Conservation (phyloP, 2,329 filamentous ascomycete genomes). For the Stemphylium vesicarium region DNA sequence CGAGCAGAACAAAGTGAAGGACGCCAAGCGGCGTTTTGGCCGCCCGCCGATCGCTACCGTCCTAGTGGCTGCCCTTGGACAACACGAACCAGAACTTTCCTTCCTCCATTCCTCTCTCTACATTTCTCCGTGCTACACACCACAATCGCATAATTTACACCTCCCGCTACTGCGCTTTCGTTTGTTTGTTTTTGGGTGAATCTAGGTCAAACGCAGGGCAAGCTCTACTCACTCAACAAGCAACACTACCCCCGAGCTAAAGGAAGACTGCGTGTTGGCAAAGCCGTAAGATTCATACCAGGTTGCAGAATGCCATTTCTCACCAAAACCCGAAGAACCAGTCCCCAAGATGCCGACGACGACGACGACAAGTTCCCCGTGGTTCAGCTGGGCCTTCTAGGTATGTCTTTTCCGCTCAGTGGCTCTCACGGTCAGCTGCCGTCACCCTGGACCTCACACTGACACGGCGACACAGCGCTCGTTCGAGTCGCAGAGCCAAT, state of each 20-base stretch:
- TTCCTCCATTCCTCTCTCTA: constrained; percentile 9
- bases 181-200: constrained; percentile 10
- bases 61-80: constrained; percentile 10
- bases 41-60: constrained; percentile 19
- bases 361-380: constrained; percentile 70
- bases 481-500: constrained; percentile 92
- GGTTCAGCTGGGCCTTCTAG: constrained; percentile 81
- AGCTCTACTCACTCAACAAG: constrained; percentile 20
- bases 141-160: constrained; percentile 4
- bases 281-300: constrained; percentile 60
- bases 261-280: constrained; percentile 30
- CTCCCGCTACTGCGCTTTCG: not conserved
- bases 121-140: constrained; percentile 6
- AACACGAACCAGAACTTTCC: constrained; percentile 13
- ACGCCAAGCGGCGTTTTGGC: constrained; percentile 13
- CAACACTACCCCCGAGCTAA: constrained; percentile 10
- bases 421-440: not conserved
- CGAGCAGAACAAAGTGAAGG: not conserved
- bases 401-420: constrained; percentile 57
- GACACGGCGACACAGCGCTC: constrained; percentile 66
- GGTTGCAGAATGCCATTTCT: constrained; percentile 63
- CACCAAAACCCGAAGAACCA: constrained; percentile 60
- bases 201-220: constrained; percentile 20
- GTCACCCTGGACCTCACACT: constrained; percentile 1
- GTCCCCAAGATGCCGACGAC: constrained; percentile 66